Percentiles rank a stretch among this genome's conserved stretches.
Conservation (phyloP, 2,329 filamentous ascomycete genomes). For the Thielaviopsis euricoi region DNA sequence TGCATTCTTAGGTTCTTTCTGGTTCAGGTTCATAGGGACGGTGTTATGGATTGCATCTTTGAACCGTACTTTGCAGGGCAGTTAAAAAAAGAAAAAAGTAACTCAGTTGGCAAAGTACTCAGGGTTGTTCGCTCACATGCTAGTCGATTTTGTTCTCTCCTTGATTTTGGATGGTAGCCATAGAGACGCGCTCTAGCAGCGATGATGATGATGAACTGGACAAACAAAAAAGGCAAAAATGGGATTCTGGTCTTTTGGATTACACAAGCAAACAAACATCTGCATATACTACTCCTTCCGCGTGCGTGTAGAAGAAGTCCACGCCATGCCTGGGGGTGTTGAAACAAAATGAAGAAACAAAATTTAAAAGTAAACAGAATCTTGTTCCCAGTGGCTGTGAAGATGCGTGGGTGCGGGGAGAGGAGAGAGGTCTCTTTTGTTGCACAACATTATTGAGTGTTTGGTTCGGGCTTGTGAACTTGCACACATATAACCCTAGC, state of each 20-base stretch:
- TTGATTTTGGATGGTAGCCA: conserved; percentile 9
- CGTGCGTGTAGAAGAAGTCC: not conserved
- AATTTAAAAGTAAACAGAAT: not conserved
- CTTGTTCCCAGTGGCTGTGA: not conserved
- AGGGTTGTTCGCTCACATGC: conserved; percentile 7
- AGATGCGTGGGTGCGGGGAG: no score
- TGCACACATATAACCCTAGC: not conserved
- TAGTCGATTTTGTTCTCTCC: conserved; percentile 6
- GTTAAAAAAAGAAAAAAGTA: conserved; percentile 24
- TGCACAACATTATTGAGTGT: not conserved
- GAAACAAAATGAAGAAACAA: not conserved
- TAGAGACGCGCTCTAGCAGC: conserved; percentile 10
- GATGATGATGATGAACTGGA: conserved; percentile 12
- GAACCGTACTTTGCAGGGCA: conserved; percentile 30
- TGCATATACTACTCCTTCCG: conserved; percentile 5
- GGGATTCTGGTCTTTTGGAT: conserved; percentile 11
- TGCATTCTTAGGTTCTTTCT: conserved; percentile 14
- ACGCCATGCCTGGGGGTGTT: not conserved
- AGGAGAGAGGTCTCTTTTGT: not conserved
- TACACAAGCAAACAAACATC: conserved; percentile 4
- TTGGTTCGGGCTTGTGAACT: not conserved
- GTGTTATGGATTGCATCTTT: conserved; percentile 48
- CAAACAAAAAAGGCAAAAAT: conserved; percentile 13
- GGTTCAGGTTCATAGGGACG: conserved; percentile 28
- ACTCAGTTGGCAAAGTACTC: conserved; percentile 26